Conservation (phyloP, 176 grass and related monocot species). For the Oryza australiensis region DNA sequence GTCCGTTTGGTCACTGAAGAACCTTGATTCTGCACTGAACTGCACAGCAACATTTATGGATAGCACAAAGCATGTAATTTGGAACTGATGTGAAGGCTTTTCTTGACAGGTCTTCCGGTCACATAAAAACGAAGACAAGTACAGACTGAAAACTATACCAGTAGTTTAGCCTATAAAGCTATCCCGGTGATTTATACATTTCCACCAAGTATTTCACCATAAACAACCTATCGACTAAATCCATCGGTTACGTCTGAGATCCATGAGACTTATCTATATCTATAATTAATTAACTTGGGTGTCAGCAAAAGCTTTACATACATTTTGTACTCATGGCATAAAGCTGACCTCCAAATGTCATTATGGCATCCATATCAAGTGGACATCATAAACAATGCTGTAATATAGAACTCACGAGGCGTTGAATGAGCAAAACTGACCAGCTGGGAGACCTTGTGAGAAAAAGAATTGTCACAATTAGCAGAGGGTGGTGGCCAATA, state of each 20-base stretch:
- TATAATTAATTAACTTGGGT: conserved; percentile 25
- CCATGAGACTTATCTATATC: background rate
- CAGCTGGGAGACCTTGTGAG: background rate
- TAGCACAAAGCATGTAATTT: background rate
- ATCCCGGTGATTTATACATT: background rate
- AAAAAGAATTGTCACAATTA: background rate
- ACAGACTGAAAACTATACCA: background rate
- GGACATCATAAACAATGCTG: background rate
- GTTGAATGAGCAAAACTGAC: conserved; percentile 3
- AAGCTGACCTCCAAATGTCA: background rate
- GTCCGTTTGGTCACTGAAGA: background rate
- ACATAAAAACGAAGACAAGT: background rate
- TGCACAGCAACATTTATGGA: background rate
- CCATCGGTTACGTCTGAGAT: conserved; percentile 1
- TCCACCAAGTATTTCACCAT: background rate
- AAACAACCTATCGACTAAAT: background rate
- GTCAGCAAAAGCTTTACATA: conserved; percentile 12
- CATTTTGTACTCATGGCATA: background rate
- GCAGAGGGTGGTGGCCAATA: background rate
- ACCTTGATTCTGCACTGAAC: background rate
- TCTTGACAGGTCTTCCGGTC: background rate
- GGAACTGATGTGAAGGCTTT: background rate
- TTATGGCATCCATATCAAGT: conserved; percentile 8
- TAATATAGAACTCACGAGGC: conserved; percentile 10
- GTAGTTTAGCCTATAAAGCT: background rate